phyloP scores from a whole-genome alignment of 2,329 filamentous ascomycete genomes.

The Hymenoscyphus infarciens region DNA sequence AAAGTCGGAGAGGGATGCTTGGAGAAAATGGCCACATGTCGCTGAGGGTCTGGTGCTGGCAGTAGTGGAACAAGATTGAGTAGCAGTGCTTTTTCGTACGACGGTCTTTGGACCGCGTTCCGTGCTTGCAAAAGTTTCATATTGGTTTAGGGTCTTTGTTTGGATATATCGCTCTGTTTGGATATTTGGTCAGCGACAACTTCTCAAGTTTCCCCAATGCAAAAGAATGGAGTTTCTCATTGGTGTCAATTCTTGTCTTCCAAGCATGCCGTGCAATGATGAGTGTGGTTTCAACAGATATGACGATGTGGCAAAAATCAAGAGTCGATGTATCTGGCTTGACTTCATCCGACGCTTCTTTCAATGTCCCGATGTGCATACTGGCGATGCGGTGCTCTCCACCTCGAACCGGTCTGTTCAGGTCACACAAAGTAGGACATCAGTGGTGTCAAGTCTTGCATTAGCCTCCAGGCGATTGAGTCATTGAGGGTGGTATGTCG shows the following conservation, averaged over 20 bases:
- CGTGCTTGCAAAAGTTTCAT: background rate
- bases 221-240: background rate
- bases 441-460: background rate
- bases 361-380: background rate
- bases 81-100: background rate
- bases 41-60: background rate
- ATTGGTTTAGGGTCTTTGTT: background rate
- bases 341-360: background rate
- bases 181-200: background rate
- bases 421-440: background rate
- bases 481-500: background rate
- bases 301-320: background rate
- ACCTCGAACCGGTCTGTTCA: background rate
- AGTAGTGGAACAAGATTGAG: background rate
- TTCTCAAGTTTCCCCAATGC: background rate
- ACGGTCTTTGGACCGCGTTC: background rate
- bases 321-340: background rate
- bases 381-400: background rate
- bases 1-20: background rate
- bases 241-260: background rate
- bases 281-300: background rate
- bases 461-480: background rate
- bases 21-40: background rate
- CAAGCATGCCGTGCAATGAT: background rate
- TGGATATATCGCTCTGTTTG: background rate